These are phyloP conservation scores for Oryza nivara DNA, from an alignment of 176 grass and related monocot genomes.

Conservation along the genomic window DNA sequence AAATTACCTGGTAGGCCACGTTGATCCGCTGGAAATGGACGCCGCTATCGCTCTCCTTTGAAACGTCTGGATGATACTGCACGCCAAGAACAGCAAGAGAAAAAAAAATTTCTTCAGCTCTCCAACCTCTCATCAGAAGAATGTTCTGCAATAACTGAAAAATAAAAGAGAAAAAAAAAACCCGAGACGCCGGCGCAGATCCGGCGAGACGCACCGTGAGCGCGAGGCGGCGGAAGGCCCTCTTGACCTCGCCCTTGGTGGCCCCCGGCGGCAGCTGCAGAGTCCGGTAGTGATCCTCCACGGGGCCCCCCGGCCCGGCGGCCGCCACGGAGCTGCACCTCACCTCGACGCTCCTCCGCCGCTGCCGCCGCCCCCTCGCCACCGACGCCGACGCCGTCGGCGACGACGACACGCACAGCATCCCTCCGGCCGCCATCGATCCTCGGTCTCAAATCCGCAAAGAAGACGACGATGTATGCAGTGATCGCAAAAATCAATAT, in stretches of 20 bases:
- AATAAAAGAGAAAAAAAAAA: background rate
- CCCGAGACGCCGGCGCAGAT: background rate
- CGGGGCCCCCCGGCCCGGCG: background rate
- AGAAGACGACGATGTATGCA: too few relatives aligned
- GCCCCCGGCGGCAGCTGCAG: constrained; percentile 51
- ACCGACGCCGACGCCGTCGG: background rate
- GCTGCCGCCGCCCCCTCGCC: background rate
- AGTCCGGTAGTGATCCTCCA: constrained; percentile 49
- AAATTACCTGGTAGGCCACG: constrained; percentile 39
- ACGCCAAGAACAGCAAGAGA: background rate
- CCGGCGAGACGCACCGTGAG: constrained; percentile 43
- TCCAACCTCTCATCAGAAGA: too few relatives aligned
- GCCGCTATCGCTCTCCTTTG: background rate
- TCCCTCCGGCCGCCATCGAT: constrained; percentile 12
- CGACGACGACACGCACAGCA: background rate
- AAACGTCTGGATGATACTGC: constrained; percentile 52
- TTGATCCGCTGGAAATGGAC: constrained; percentile 50
- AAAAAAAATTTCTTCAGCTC: background rate
- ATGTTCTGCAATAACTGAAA: background rate
- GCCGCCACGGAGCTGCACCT: constrained; percentile 26
- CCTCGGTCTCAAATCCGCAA: too few relatives aligned
- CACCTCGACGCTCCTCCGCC: background rate
- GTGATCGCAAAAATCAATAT: too few relatives aligned
- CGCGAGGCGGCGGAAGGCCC: constrained; percentile 60
- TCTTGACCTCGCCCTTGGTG: constrained; percentile 57